Conservation (phyloP, 768 basidiomycete genomes). For the Myochromella boudieri region DNA sequence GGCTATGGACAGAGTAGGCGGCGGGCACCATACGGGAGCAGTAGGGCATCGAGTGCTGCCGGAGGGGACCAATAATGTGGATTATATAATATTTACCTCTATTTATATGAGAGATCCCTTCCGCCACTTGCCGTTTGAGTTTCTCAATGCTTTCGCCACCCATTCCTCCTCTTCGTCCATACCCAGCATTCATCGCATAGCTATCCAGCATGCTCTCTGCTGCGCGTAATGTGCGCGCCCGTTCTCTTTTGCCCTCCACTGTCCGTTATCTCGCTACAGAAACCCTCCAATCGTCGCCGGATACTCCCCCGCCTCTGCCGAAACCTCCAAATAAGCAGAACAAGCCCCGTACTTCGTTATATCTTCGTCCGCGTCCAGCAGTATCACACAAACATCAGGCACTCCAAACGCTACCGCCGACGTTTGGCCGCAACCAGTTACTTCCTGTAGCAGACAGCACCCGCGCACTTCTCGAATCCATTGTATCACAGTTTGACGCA, state of each 20-base stretch:
- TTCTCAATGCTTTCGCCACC: too few relatives aligned
- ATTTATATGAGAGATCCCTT: constrained; percentile 2
- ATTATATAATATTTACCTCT: constrained; percentile 7
- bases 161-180: background rate
- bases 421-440: constrained; percentile 81
- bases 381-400: constrained; percentile 31
- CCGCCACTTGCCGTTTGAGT: too few relatives aligned
- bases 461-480: constrained; percentile 74
- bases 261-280: constrained; percentile 47
- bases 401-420: constrained; percentile 61
- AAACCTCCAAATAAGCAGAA: constrained; percentile 20
- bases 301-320: constrained; percentile 36
- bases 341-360: constrained; percentile 38
- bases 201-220: constrained; percentile 13
- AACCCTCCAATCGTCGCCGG: constrained; percentile 31
- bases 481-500: constrained; percentile 80
- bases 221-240: constrained; percentile 5
- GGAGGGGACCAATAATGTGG: constrained; percentile 3
- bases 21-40: constrained; percentile 7
- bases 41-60: constrained; percentile 11
- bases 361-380: constrained; percentile 49
- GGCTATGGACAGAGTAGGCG: constrained; percentile 3
- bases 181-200: background rate
- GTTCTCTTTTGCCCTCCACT: constrained; percentile 24
- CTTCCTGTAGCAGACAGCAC: constrained; percentile 78